Evolutionary conservation across 192 early-diverging fungal species (phyloP), one percentile per base, ranked within the genome.

Genomic region (Umbelopsis vinacea): DNA sequence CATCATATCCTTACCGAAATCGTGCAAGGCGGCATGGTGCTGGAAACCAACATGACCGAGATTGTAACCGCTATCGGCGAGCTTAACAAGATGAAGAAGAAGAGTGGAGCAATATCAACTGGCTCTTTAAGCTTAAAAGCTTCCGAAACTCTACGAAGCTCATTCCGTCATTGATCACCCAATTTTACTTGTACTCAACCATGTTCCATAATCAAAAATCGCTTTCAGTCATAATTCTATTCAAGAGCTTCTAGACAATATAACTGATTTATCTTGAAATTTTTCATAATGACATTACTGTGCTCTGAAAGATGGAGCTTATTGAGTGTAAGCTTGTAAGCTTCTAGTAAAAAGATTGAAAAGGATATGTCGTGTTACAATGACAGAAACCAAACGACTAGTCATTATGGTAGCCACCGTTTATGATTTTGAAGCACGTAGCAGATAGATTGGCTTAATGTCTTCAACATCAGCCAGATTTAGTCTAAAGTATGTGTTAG

Each of bases 11-110:
- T 98, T 53, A 85, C 89, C 8, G 96, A 98, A 79, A 87, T 98
- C 17, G 86, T 98, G 10, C 90, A 91, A 45, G 96, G 95, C 24
- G 96, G 96, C 24, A 89, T 98, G 91, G 96, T 92, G 19, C 74
- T 93, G 68, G 92, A 93, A 74, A 93, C 92, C 11, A 92, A 93
- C 75, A 88, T 90, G 47, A 77, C 78, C 38, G 92, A 96, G 63
- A 92, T 96, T 70, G 88, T 93, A 6, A 68, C 80, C 11, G 89
- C 91, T 37, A 87, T 92, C 23, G 82, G 79, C 47, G 94, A 94
- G 60, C 84, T 86, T 29, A 90, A 88, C 60, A 81, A 73, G 52
- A 72, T 82, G 53, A 82, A 81, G 8, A 91, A 90, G 76, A 88
- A 84, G 57, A 38, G 53, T 37, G 71, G 78, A 19, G 71, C 54